phyloP scores from a whole-genome alignment of 768 basidiomycete genomes.

The Daedalea quercina region DNA sequence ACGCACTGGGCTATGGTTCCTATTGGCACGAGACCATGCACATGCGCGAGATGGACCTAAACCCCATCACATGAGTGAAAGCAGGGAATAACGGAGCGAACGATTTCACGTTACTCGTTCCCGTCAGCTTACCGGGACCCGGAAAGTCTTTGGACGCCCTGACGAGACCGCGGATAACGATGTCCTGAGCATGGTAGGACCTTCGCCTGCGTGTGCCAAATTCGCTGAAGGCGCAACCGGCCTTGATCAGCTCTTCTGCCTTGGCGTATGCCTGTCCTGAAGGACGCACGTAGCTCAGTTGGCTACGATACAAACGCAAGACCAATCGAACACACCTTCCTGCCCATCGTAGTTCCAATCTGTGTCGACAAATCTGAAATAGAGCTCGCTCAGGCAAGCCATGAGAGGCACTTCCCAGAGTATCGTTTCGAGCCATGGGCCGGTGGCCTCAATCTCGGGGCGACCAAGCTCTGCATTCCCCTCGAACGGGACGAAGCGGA shows the following conservation, averaged over 20 bases:
- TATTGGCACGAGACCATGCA: constrained; percentile 55
- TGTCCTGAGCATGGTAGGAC: constrained; percentile 67
- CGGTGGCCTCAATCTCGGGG: constrained; percentile 66
- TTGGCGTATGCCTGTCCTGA: constrained; percentile 72
- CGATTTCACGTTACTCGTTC: constrained; percentile 83
- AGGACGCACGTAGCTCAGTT: not conserved
- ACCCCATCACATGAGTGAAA: constrained; percentile 2
- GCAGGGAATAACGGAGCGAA: not conserved
- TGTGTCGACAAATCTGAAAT: constrained; percentile 66
- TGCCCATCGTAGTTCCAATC: constrained; percentile 88
- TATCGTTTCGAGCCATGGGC: constrained; percentile 79
- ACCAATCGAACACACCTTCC: constrained; percentile 46
- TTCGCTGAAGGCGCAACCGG: constrained; percentile 71
- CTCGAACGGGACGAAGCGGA: constrained; percentile 56
- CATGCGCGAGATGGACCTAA: constrained; percentile 81
- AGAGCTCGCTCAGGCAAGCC: constrained; percentile 86
- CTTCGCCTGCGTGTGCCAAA: constrained; percentile 84
- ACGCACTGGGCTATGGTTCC: constrained; percentile 87
- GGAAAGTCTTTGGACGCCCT: constrained; percentile 49
- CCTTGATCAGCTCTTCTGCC: constrained; percentile 51
- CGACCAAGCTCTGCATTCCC: constrained; percentile 44
- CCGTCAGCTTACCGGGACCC: constrained; percentile 53
- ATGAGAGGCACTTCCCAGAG: constrained; percentile 96
- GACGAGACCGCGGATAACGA: constrained; percentile 64
- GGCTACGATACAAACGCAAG: not conserved